Percentiles rank a stretch among this genome's conserved stretches.
Conservation (phyloP, 2,329 filamentous ascomycete species). For the Penicillium sp. region DNA sequence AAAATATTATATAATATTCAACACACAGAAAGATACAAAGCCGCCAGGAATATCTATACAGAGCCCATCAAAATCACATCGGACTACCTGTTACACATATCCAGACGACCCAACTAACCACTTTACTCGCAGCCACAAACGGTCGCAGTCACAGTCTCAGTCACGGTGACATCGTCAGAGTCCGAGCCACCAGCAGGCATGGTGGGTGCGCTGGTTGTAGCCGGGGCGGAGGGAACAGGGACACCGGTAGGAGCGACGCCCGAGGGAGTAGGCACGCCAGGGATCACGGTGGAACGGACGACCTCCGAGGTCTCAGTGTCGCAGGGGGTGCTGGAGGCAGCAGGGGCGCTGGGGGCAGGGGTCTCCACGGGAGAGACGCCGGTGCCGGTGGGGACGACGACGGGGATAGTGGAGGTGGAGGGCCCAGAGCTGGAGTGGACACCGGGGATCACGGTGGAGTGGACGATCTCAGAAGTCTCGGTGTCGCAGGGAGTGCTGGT, state of each 20-base stretch:
- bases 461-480: conserved; percentile 4
- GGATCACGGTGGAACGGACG: conserved; percentile 12
- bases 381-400: background rate
- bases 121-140: conserved; percentile 27
- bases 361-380: conserved; percentile 15
- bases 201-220: conserved; percentile 18
- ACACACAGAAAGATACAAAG: no score
- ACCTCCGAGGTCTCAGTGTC: conserved; percentile 17
- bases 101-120: no score
- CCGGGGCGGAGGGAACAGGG: conserved; percentile 12
- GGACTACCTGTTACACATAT: no score
- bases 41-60: no score
- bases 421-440: no score
- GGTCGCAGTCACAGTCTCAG: conserved; percentile 27
- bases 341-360: background rate
- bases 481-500: conserved; percentile 14
- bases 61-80: no score
- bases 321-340: conserved; percentile 18
- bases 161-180: conserved; percentile 15
- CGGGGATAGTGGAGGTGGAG: conserved; percentile 1
- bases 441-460: conserved; percentile 7
- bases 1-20: no score
- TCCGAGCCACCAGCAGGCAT: conserved; percentile 15
- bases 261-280: conserved; percentile 1
- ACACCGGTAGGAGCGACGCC: conserved; percentile 10